Evolutionary conservation across 768 basidiomycete species (phyloP).

Genomic region (Collybiopsis confluens): DNA sequence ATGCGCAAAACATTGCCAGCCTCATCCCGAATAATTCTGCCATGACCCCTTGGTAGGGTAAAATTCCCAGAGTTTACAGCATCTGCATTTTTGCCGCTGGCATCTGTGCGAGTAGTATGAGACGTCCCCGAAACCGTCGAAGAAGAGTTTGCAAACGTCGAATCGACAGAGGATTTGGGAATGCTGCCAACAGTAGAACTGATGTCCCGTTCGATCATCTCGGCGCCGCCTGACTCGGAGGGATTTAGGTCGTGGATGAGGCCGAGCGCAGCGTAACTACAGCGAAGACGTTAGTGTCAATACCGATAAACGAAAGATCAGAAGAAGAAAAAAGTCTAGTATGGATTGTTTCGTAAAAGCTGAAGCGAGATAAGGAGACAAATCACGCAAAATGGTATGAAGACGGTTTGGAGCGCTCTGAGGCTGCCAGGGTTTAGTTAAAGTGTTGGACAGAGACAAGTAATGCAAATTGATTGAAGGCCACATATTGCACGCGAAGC

Average conservation of each 20-base stretch:
- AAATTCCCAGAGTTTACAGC: background rate
- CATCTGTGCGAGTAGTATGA: background rate
- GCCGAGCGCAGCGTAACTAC: conserved; percentile 77
- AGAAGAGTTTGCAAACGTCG: conserved; percentile 11
- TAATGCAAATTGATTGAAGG: background rate
- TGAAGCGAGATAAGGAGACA: background rate
- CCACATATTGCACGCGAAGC: background rate
- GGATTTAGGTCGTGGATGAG: conserved; percentile 67
- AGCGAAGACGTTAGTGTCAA: conserved; percentile 8
- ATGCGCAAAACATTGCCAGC: conserved; percentile 71
- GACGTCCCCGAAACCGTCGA: conserved; percentile 10
- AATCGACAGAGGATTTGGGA: conserved; percentile 10
- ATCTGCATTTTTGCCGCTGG: background rate
- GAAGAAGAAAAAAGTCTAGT: conserved; percentile 5
- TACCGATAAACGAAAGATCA: background rate
- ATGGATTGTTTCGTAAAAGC: background rate
- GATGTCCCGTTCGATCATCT: conserved; percentile 27
- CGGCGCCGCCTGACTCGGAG: conserved; percentile 62
- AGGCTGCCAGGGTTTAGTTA: background rate
- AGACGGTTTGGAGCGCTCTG: background rate
- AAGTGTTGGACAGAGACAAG: background rate
- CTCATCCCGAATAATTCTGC: conserved; percentile 78
- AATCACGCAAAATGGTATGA: background rate
- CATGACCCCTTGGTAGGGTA: conserved; percentile 59
- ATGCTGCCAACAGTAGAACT: conserved; percentile 11